Conservation (phyloP, 2,329 filamentous ascomycete species). For the Pyrenophora seminiperda region DNA sequence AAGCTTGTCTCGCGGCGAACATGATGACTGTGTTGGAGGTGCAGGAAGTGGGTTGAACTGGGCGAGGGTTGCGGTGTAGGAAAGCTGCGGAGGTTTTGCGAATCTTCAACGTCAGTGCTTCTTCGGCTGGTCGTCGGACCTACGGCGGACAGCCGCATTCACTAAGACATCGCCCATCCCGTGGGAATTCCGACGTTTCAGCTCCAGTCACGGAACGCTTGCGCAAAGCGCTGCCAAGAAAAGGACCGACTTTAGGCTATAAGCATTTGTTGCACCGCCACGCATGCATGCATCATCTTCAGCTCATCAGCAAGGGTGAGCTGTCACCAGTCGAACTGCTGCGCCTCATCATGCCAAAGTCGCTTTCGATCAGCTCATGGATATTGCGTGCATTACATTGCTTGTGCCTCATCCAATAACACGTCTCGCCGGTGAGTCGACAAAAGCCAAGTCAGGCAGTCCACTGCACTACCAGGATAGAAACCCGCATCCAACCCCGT, state of each 20-base stretch:
- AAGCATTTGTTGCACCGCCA: too few species aligned
- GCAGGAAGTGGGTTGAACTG: constrained; percentile 33
- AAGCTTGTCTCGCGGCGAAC: constrained; percentile 68
- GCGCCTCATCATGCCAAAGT: background rate
- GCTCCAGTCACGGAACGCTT: background rate
- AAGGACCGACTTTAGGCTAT: background rate
- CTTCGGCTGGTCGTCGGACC: constrained; percentile 23
- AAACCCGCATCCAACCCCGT: background rate
- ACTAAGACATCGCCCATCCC: constrained; percentile 8
- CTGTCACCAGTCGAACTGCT: background rate
- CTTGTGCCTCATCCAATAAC: background rate
- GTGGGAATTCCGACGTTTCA: background rate
- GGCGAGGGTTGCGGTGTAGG: constrained; percentile 23
- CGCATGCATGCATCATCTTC: too few species aligned
- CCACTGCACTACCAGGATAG: background rate
- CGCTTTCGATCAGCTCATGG: background rate
- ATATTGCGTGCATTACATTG: background rate
- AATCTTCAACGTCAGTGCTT: constrained; percentile 28
- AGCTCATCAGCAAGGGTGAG: too few species aligned
- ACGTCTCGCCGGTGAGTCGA: constrained; percentile 4
- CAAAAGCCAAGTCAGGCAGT: background rate
- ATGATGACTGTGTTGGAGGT: constrained; percentile 52
- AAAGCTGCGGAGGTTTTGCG: constrained; percentile 33
- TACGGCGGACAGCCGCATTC: constrained; percentile 26
- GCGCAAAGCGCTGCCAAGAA: background rate